Evolutionary conservation across 805 yeast species (phyloP), one percentile per base, ranked within the genome.

Genomic region (Middelhovenomyces tepae): DNA sequence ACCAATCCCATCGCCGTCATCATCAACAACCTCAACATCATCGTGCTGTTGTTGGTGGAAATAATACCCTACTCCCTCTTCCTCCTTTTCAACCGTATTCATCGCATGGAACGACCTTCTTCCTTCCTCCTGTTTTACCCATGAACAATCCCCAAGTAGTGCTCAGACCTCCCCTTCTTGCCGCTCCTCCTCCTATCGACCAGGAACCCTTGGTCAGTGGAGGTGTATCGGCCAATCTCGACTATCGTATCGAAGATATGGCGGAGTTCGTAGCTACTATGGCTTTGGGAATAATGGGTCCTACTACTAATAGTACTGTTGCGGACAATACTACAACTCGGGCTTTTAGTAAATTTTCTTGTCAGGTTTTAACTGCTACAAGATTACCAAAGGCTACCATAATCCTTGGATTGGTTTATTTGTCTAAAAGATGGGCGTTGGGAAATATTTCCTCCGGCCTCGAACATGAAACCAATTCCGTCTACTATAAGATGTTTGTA

Each of bases 361-460:
- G 69, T 35, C 71, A 78, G 25, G 87, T 89, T 2, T 63, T 89
- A 39, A 69, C 77, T 36, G 93, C 95, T 8, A 91, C 96, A 3
- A 73, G 97, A 45, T 64, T 89, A 46, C 94, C 96, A 19, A 71
- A 77, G 43, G 71, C 85, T 2, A 81, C 97, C 11, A 69, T 91
- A 26, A 64, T 86, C 21, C 65, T 87, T 48, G 77, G 94, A 13
- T 64, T 86, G 49, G 83, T 84, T 45, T 85, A 82, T 51, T 62
- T 87, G 49, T 73, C 81, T 47, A 80, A 80, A 50, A 66, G 81
- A 39, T 61, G 59, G 48, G 62, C 54, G 24, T 46, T 62, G 47
- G 62, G 67, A 38, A 57, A 62, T 24, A 31, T 44, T 5, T 20
- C 29, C 10, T 43, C 35, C 59, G 60, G 33, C 48, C 49, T 30